Percentiles rank a stretch among this genome's conserved stretches.
These are phyloP conservation scores for Pseudocercospora vitis DNA, from an alignment of 2,329 filamentous ascomycete species.

Conservation along the genomic window DNA sequence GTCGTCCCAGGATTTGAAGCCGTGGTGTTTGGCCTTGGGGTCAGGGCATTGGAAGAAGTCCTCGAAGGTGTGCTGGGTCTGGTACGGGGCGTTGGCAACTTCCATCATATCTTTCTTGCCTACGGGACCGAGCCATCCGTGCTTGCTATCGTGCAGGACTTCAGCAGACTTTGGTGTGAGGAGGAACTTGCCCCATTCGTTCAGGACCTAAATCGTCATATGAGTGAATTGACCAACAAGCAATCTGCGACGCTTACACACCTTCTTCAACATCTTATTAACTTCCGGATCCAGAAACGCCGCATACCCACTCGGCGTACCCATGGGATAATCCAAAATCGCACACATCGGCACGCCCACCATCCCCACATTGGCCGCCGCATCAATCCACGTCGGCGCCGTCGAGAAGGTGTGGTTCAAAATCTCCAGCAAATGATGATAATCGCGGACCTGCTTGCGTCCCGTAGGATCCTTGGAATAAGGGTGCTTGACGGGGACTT, in stretches of 20 bases:
- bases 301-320: slow-evolving; percentile 54
- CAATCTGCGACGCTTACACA: slow-evolving; percentile 29
- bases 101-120: slow-evolving; percentile 42
- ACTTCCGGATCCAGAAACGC: slow-evolving; percentile 56
- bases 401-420: slow-evolving; percentile 57
- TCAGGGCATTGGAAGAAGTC: slow-evolving; percentile 61
- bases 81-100: slow-evolving; percentile 34
- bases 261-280: slow-evolving; percentile 53
- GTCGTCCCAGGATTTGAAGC: slow-evolving; percentile 67
- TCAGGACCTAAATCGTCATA: slow-evolving; percentile 35
- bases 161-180: slow-evolving; percentile 39
- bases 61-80: slow-evolving; percentile 40
- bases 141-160: slow-evolving; percentile 39
- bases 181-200: slow-evolving; percentile 48
- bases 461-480: slow-evolving; percentile 65
- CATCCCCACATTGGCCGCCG: slow-evolving; percentile 43
- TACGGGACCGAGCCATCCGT: slow-evolving; percentile 45
- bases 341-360: slow-evolving; percentile 59
- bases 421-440: slow-evolving; percentile 64
- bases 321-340: slow-evolving; percentile 61
- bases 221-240: too few relatives aligned
- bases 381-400: slow-evolving; percentile 46
- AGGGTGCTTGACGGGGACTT: slow-evolving; percentile 61
- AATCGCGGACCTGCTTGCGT: slow-evolving; percentile 63
- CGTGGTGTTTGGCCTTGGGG: slow-evolving; percentile 54